Base-by-base conservation (phyloP, 2,329 filamentous ascomycete genomes). In the Ophiocordyceps polyrhachis-furcata region DNA sequence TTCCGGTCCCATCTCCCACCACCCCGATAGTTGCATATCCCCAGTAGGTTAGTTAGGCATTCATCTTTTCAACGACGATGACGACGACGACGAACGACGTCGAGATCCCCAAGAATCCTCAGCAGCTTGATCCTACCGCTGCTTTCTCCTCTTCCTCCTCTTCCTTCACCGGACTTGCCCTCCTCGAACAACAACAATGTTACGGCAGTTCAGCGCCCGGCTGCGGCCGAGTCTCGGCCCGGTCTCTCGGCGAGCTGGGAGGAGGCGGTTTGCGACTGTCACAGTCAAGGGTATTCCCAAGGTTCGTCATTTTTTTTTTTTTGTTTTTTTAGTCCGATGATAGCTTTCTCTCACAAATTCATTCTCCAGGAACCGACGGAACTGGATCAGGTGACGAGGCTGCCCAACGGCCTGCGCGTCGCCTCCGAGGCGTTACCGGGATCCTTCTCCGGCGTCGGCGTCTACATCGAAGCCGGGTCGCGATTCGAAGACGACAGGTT, bases 391-490 rank as follows among this genome's bases (percentile, higher is more conserved):
- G 81, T 96, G 55, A 93, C 88, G 8, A 88, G 81, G 1, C 76
- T 98, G 15, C 70, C 86, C 43, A 98, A 98, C 72, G 91, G 91
- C 57, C 68, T 98, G 51, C 84, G 89, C 47, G 86, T 98, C 47
- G 91, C 91, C 21, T 94, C 89, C 41, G 91, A 98, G 61, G 87
- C 88, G 46, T 73, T 96, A 12, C 88, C 89, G 1, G 91, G 91
- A 40, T 88, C 88, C 53, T 98, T 98, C 62, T 84, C 88, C 4
- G 91, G 87, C 43, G 83, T 98, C 15, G 91, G 91, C 41, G 86
- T 96, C 49, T 98, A 95, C 65, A 77, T 98, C 57, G 88, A 96
- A 61, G 87, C 86, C 28, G 91, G 91, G 15, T 96, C 91, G 45
- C 78, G 91, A 52, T 96, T 91, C 67, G 91, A 98, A 63, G 89